Conservation (phyloP, 2,329 filamentous ascomycete genomes). For the Trichoderma sp. region DNA sequence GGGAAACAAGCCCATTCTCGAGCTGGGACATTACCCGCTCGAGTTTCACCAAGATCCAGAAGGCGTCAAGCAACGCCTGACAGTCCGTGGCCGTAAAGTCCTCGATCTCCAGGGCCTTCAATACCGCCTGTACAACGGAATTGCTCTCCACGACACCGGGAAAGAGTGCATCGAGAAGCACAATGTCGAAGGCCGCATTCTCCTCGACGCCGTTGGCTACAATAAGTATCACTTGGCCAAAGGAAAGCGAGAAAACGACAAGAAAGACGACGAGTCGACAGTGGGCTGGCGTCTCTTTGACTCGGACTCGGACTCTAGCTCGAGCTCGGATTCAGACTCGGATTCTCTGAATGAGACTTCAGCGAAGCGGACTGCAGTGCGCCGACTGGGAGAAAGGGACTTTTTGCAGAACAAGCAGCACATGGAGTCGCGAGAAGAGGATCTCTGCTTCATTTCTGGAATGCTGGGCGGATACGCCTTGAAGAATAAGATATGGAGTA, state of each 20-base stretch:
- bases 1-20: constrained; percentile 42
- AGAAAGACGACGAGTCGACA: constrained; percentile 28
- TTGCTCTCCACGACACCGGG: constrained; percentile 32
- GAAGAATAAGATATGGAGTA: constrained; percentile 47
- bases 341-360: constrained; percentile 15
- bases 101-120: constrained; percentile 43
- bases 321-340: background rate
- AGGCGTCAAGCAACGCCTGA: constrained; percentile 31
- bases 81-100: constrained; percentile 38
- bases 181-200: constrained; percentile 41
- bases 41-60: constrained; percentile 33
- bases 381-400: constrained; percentile 34
- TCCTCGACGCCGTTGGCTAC: constrained; percentile 43
- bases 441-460: constrained; percentile 43
- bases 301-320: background rate
- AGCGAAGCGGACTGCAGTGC: constrained; percentile 21
- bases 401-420: constrained; percentile 39
- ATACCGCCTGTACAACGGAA: constrained; percentile 43
- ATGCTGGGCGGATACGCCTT: constrained; percentile 45
- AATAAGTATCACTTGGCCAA: constrained; percentile 41
- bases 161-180: constrained; percentile 28
- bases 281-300: background rate
- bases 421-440: constrained; percentile 39
- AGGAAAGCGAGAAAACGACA: constrained; percentile 34
- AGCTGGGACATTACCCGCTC: constrained; percentile 40